Base-by-base conservation (phyloP, 2,329 filamentous ascomycete genomes). In the Phaeosphaeriaceae sp. region DNA sequence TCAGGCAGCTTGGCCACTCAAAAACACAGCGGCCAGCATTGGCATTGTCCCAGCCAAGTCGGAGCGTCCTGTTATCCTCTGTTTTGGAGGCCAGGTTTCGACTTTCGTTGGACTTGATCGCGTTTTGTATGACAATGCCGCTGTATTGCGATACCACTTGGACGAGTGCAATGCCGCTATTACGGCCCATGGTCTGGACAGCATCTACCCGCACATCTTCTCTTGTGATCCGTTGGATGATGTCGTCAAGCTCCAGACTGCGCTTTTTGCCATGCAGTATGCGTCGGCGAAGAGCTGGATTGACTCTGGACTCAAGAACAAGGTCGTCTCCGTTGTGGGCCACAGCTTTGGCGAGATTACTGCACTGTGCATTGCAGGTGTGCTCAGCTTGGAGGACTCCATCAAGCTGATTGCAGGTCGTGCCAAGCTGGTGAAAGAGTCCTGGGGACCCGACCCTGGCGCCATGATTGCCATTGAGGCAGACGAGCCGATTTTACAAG, bases 331-430 rank as follows among this genome's bases (percentile, higher is more conserved):
- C 11, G 53, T 70, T 1, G 45, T 75, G 7, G 79, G 79, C 0
- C 79, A 81, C 54, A 79, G 76, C 54, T 74, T 81, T 45, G 79
- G 79, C 3, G 68, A 81, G 53, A 54, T 80, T 1, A 76, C 77
- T 0, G 78, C 77, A 1, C 58, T 79, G 2, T 69, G 66, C 13
- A 62, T 81, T 0, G 68, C 76, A 6, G 76, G 76, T 0, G 62
- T 58, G 0, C 60, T 80, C 1, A 64, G 65, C 2, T 53, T 81
- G 0, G 10, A 58, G 2, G 75, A 80, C 46, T 60, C 62, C 1
- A 20, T 81, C 13, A 72, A 58, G n/a, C 7, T 69, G 1, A 51
- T 71, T 21, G 62, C 66, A 1, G 64, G 52, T 1, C 66, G 80
- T 17, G 79, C 79, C 1, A 48, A 45, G 1, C 36, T 81, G 2